A percentile compares a stretch with the other conserved stretches of the same genome.
These are phyloP conservation scores for Sporobolomyces pararoseus DNA, from an alignment of 768 basidiomycete species.

Conservation along the genomic window DNA sequence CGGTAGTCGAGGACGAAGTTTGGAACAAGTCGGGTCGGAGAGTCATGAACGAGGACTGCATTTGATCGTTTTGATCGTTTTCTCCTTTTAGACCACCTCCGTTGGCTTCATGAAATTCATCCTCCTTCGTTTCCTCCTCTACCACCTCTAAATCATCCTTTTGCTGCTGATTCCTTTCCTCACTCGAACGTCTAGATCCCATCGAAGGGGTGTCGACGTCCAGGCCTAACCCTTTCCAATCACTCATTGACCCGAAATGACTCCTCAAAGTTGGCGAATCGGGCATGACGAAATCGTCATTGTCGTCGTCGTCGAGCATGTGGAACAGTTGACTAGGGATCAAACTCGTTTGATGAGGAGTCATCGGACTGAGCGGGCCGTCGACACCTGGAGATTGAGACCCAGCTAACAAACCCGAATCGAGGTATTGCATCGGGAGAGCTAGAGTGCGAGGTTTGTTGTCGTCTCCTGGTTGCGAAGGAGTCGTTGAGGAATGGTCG, in stretches of 20 bases:
- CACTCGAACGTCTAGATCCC: slow-evolving; percentile 6
- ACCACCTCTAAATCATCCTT: not conserved
- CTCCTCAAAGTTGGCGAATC: slow-evolving; percentile 37
- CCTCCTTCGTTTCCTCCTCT: slow-evolving; percentile 3
- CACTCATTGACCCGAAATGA: slow-evolving; percentile 12
- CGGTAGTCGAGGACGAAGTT: not conserved
- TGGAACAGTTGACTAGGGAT: slow-evolving; percentile 46
- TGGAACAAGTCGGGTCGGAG: slow-evolving; percentile 19
- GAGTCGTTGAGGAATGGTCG: slow-evolving; percentile 6
- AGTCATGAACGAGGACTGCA: slow-evolving; percentile 7
- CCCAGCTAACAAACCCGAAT: slow-evolving; percentile 35
- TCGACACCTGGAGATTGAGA: slow-evolving; percentile 27
- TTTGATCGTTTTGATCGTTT: not conserved
- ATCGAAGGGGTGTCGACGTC: slow-evolving; percentile 13
- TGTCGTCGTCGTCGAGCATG: slow-evolving; percentile 46
- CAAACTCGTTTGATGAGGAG: slow-evolving; percentile 46
- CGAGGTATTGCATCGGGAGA: slow-evolving; percentile 43
- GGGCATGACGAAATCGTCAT: slow-evolving; percentile 41
- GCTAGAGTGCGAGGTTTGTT: slow-evolving; percentile 15
- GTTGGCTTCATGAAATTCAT: slow-evolving; percentile 9
- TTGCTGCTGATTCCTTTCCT: not conserved
- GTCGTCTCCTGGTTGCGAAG: not conserved
- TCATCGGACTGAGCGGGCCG: slow-evolving; percentile 45
- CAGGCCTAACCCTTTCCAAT: slow-evolving; percentile 35
- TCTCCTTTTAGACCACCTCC: not conserved